Conservation (phyloP, 2,329 filamentous ascomycete genomes). For the Cladophialophora immunda region DNA sequence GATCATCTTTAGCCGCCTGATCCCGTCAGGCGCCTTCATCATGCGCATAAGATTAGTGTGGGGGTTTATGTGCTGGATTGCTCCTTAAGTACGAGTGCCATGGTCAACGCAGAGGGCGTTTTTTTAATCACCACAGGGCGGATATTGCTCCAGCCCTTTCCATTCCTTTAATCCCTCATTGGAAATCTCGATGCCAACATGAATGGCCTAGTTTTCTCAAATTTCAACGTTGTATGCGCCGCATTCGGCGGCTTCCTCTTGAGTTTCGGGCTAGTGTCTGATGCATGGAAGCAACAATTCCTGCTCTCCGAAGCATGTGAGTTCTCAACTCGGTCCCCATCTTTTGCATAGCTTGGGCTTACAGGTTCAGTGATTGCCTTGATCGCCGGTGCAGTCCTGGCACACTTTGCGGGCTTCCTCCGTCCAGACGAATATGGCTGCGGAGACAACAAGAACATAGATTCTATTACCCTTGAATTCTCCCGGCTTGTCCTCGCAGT, state of each 20-base stretch:
- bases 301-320: conserved; percentile 88
- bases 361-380: conserved; percentile 75
- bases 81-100: not conserved
- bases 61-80: not conserved
- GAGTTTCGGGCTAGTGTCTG: conserved; percentile 87
- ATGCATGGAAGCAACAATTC: conserved; percentile 86
- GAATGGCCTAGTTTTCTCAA: conserved; percentile 70
- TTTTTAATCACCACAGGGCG: not conserved
- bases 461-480: conserved; percentile 81
- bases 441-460: conserved; percentile 64
- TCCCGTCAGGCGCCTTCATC: not conserved
- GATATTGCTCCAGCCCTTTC: not conserved
- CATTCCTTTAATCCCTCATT: not conserved
- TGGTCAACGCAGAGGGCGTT: not conserved
- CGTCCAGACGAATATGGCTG: conserved; percentile 77
- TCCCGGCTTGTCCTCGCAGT: conserved; percentile 85
- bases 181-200: conserved; percentile 47
- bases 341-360: not conserved
- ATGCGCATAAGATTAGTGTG: not conserved
- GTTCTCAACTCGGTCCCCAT: conserved; percentile 48
- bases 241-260: conserved; percentile 86
- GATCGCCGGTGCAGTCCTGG: conserved; percentile 78
- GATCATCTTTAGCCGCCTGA: not conserved
- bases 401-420: conserved; percentile 78
- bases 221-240: conserved; percentile 85